These are phyloP conservation scores for Pyrenula aspistea DNA, from an alignment of 495 filamentous ascomycete species.

Conservation along the genomic window DNA sequence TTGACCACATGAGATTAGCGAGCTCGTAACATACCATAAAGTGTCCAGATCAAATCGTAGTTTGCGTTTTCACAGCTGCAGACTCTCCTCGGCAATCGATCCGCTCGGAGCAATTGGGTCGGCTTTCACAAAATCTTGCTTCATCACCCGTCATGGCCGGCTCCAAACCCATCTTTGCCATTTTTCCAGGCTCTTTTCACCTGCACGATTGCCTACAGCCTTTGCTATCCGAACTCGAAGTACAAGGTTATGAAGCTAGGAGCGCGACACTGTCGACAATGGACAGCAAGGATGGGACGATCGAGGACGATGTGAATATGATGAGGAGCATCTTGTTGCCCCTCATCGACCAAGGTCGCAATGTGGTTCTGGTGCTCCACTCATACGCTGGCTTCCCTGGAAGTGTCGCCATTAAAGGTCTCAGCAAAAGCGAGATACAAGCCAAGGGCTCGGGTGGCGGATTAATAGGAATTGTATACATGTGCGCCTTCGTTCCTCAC, in stretches of 20 bases:
- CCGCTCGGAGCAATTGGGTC: not conserved
- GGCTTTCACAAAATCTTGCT: not conserved
- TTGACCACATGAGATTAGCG: not conserved
- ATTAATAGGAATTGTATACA: slow-evolving; percentile 7
- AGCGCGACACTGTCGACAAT: slow-evolving; percentile 15
- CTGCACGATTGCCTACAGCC: not conserved
- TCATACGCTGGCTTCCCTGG: slow-evolving; percentile 16
- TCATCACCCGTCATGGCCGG: not conserved
- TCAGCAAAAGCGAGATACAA: slow-evolving; percentile 9
- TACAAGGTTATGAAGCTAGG: slow-evolving; percentile 16
- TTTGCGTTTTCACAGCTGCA: not conserved
- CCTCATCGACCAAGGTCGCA: slow-evolving; percentile 13
- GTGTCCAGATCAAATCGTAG: not conserved
- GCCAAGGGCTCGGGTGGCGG: slow-evolving; percentile 7
- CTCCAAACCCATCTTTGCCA: not conserved
- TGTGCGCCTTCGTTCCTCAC: slow-evolving; percentile 1
- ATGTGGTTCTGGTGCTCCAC: slow-evolving; percentile 14
- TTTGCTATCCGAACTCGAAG: not conserved
- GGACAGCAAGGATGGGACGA: slow-evolving; percentile 8
- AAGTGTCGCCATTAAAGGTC: slow-evolving; percentile 13
- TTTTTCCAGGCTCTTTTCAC: not conserved
- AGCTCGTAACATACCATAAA: not conserved
- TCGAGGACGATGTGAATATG: slow-evolving; percentile 2
- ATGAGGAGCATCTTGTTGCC: slow-evolving; percentile 2
- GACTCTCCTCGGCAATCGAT: too few relatives aligned